Evolutionary conservation across 306 rosid genomes (phyloP).

Genomic region (Malus fusca): DNA sequence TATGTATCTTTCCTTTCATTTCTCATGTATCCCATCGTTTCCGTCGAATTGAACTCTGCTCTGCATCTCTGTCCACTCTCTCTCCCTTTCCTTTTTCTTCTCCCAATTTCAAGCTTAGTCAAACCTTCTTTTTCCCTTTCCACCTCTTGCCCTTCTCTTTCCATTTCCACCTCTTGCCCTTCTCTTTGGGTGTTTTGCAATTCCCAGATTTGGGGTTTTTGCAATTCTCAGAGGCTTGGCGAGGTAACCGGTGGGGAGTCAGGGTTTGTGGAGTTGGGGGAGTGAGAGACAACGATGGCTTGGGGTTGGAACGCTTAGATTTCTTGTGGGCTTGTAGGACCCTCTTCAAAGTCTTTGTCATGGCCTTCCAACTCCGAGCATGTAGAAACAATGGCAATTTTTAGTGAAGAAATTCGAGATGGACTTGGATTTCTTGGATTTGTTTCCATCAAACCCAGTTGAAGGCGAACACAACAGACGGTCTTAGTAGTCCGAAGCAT

Average conservation of each 20-base stretch:
- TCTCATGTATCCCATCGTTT: too few relatives aligned
- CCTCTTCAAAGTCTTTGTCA: conserved; percentile 58
- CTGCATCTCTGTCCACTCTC: too few relatives aligned
- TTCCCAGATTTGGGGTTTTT: neutral
- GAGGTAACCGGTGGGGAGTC: conserved; percentile 50
- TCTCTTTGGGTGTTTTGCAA: neutral
- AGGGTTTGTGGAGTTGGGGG: conserved; percentile 43
- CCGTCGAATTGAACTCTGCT: too few relatives aligned
- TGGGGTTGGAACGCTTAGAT: conserved; percentile 17
- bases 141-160: too few relatives aligned
- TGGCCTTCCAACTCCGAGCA: neutral
- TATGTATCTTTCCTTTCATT: too few relatives aligned
- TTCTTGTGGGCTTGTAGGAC: conserved; percentile 29
- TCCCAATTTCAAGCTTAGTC: neutral
- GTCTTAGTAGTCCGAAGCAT: too few relatives aligned
- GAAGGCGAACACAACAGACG: too few relatives aligned
- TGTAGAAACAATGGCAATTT: neutral
- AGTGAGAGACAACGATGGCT: conserved; percentile 25
- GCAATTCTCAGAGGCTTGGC: conserved; percentile 18
- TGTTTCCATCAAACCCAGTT: too few relatives aligned
- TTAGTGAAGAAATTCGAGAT: neutral
- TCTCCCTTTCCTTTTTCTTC: too few relatives aligned
- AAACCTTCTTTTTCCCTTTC: conserved; percentile 16
- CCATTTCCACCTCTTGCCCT: neutral
- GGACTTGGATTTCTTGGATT: too few relatives aligned